phyloP scores from a whole-genome alignment of 2,329 filamentous ascomycete species.

The Hortaea sp. region DNA sequence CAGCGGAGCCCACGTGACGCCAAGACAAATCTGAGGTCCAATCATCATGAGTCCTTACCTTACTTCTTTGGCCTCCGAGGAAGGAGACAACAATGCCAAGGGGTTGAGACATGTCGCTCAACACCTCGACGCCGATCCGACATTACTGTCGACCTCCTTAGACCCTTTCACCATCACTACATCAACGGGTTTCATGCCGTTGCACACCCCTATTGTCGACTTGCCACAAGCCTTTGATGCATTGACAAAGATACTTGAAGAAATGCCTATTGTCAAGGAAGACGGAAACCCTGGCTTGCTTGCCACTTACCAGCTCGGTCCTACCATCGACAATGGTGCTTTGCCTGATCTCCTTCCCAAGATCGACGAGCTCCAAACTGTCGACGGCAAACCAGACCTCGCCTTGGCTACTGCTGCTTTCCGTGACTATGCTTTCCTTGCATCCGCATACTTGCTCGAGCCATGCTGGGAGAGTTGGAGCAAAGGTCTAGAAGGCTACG shows the following conservation, averaged over 20 bases:
- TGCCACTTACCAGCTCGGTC: conserved; percentile 62
- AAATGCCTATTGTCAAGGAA: conserved; percentile 68
- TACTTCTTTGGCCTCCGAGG: not conserved
- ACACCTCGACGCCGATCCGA: conserved; percentile 20
- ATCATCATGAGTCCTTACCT: conserved; percentile 9
- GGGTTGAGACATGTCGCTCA: conserved; percentile 9
- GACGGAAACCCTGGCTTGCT: conserved; percentile 69
- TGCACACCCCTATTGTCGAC: conserved; percentile 37
- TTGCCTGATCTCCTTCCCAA: conserved; percentile 66
- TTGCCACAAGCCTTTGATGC: conserved; percentile 65
- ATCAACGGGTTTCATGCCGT: conserved; percentile 62
- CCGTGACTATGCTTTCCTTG: conserved; percentile 83
- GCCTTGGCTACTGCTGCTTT: conserved; percentile 78
- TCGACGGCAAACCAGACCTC: conserved; percentile 59
- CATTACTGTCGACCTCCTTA: conserved; percentile 14
- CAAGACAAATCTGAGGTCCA: conserved; percentile 1
- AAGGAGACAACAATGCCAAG: not conserved
- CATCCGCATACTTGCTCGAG: conserved; percentile 82
- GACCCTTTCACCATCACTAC: conserved; percentile 65
- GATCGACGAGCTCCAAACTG: conserved; percentile 34
- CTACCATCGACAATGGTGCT: conserved; percentile 53
- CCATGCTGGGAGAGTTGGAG: conserved; percentile 69
- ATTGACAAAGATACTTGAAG: conserved; percentile 60
- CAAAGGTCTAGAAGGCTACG: conserved; percentile 59
- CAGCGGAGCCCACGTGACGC: conserved; percentile 5